Conservation (phyloP, 192 early-diverging fungal species). For the Bifiguratus adelaidae region DNA sequence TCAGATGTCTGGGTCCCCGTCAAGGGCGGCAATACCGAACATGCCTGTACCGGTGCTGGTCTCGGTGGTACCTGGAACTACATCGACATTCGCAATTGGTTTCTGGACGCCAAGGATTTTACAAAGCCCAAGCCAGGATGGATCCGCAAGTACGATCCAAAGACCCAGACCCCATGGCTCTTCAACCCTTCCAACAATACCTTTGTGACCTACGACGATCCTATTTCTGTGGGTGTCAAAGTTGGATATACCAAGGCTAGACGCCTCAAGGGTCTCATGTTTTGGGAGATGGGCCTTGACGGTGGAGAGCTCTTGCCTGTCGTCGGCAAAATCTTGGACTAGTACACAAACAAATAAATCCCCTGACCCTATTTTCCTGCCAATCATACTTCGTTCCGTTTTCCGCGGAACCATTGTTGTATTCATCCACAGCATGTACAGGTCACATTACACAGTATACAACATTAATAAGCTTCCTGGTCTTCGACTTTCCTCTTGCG, state of each 20-base stretch:
- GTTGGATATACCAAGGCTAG: conserved; percentile 38
- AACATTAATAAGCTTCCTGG: too few species aligned
- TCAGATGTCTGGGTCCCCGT: conserved; percentile 17
- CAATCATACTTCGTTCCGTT: too few species aligned
- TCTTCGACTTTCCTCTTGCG: too few species aligned
- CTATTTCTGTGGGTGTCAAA: conserved; percentile 47
- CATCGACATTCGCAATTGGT: conserved; percentile 6
- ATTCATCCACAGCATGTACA: too few species aligned
- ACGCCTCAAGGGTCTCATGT: conserved; percentile 51
- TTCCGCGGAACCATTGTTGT: too few species aligned
- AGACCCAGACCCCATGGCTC: conserved; percentile 3
- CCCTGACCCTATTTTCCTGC: too few species aligned
- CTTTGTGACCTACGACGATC: conserved; percentile 10
- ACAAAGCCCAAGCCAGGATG: background rate
- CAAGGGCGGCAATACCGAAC: conserved; percentile 33
- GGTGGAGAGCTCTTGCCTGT: conserved; percentile 46
- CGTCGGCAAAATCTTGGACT: conserved; percentile 1
- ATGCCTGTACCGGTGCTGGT: conserved; percentile 4
- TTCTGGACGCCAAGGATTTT: conserved; percentile 1
- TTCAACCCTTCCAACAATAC: background rate
- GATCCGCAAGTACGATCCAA: background rate
- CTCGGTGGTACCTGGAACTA: conserved; percentile 3
- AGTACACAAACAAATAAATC: too few species aligned
- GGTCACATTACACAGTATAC: too few species aligned
- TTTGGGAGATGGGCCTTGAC: conserved; percentile 60